A percentile compares a stretch with the other conserved stretches of the same genome.
These are phyloP conservation scores for Cryptococcus hybrid DNA, from an alignment of 1,284 basidiomycete species.

Conservation along the genomic window DNA sequence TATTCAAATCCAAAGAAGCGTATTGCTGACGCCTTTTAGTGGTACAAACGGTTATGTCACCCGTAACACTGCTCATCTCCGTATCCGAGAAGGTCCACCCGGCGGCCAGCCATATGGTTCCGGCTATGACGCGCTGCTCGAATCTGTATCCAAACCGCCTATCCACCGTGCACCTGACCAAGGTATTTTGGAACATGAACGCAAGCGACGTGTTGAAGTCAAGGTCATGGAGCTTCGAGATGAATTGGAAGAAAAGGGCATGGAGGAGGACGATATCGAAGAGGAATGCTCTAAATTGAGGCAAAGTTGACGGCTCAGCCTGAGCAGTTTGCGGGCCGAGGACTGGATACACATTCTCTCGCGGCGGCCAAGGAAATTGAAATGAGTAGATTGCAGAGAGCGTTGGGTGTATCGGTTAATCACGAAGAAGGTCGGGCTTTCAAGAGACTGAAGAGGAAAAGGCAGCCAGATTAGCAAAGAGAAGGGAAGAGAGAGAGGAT, in stretches of 20 bases:
- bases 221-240: conserved; percentile 88
- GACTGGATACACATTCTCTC: conserved; percentile 80
- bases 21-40: conserved; percentile 50
- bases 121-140: conserved; percentile 61
- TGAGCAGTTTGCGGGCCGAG: conserved; percentile 37
- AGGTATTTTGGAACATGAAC: conserved; percentile 94
- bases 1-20: background rate
- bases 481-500: conserved; percentile 64
- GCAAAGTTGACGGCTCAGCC: conserved; percentile 60
- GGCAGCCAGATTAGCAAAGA: conserved; percentile 57
- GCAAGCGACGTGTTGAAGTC: conserved; percentile 88
- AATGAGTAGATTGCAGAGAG: conserved; percentile 74
- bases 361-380: conserved; percentile 85
- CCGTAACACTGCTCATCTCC: conserved; percentile 79
- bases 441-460: conserved; percentile 78
- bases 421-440: conserved; percentile 89
- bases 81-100: conserved; percentile 67
- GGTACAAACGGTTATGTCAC: conserved; percentile 94
- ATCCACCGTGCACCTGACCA: conserved; percentile 88
- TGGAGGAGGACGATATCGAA: conserved; percentile 79
- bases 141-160: conserved; percentile 60
- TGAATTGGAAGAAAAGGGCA: conserved; percentile 83
- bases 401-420: conserved; percentile 74
- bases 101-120: conserved; percentile 61
- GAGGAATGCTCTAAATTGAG: conserved; percentile 73